These are phyloP conservation scores for Hydnomerulius pinastri DNA, from an alignment of 768 basidiomycete genomes.

Conservation along the genomic window DNA sequence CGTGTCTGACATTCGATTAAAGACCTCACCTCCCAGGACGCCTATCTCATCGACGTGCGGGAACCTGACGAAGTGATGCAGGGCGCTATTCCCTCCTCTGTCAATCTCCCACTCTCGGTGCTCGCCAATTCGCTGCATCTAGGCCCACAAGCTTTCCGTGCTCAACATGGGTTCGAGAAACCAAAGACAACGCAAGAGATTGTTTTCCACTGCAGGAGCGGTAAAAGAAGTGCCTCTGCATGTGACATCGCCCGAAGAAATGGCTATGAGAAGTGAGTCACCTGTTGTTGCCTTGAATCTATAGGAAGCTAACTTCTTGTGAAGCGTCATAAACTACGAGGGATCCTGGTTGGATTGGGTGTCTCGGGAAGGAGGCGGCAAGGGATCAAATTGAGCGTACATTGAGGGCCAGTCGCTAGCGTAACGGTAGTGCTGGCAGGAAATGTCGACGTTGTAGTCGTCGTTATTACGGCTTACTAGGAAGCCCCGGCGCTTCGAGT, in stretches of 20 bases:
- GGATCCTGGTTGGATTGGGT: conserved; percentile 92
- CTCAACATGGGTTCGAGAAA: conserved; percentile 73
- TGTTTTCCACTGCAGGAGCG: conserved; percentile 90
- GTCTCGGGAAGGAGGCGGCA: conserved; percentile 48
- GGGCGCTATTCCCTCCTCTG: conserved; percentile 90
- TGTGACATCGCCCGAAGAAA: conserved; percentile 79
- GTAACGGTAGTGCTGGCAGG: background rate
- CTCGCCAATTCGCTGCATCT: conserved; percentile 68
- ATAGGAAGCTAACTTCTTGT: background rate
- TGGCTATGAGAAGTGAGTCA: conserved; percentile 76
- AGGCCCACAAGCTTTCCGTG: conserved; percentile 53
- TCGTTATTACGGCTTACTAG: too few relatives aligned
- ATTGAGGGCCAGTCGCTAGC: too few relatives aligned
- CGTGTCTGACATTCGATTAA: conserved; percentile 4
- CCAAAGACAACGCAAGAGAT: conserved; percentile 71
- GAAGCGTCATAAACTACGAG: conserved; percentile 71
- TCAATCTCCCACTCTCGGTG: conserved; percentile 85
- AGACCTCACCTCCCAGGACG: conserved; percentile 46
- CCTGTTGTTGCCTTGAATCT: background rate
- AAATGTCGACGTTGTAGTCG: background rate
- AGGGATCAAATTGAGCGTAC: conserved; percentile 18
- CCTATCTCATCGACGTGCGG: conserved; percentile 86
- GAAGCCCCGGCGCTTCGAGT: too few relatives aligned
- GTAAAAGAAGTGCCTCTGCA: conserved; percentile 79
- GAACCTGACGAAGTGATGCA: conserved; percentile 90